These are phyloP conservation scores for Thecaphora thlaspeos DNA, from an alignment of 1,284 basidiomycete genomes.

Conservation along the genomic window DNA sequence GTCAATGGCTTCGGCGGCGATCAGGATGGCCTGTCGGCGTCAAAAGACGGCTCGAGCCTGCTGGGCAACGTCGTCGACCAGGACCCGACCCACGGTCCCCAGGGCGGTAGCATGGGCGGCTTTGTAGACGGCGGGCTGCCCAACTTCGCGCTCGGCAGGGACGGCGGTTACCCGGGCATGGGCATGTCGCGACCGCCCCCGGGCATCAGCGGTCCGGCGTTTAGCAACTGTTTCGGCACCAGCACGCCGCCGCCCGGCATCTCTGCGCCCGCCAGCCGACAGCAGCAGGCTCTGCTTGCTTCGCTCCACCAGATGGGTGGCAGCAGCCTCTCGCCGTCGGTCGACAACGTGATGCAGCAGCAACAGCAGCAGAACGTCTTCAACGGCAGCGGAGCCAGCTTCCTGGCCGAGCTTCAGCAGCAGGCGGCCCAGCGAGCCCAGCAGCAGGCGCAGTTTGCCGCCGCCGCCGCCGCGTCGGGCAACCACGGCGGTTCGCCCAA, in stretches of 20 bases:
- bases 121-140: conserved; percentile 22
- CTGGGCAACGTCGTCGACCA: conserved; percentile 43
- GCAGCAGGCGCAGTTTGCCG: conserved; percentile 23
- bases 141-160: conserved; percentile 21
- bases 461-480: conserved; percentile 9
- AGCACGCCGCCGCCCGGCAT: conserved; percentile 32
- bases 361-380: conserved; percentile 21
- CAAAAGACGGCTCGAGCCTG: conserved; percentile 38
- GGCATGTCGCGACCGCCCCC: conserved; percentile 23
- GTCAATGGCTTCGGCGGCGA: conserved; percentile 8
- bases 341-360: conserved; percentile 15
- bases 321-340: conserved; percentile 5
- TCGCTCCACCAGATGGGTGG: conserved; percentile 31
- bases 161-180: conserved; percentile 23
- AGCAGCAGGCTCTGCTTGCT: conserved; percentile 38
- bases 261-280: conserved; percentile 24
- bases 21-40: conserved; percentile 7
- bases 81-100: conserved; percentile 4
- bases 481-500: conserved; percentile 8
- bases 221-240: conserved; percentile 26
- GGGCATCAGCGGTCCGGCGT: conserved; percentile 28
- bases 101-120: conserved; percentile 6
- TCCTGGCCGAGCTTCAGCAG: conserved; percentile 34
- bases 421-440: conserved; percentile 29
- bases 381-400: conserved; percentile 25